Evolutionary conservation across 2,329 filamentous ascomycete species (phyloP).

Genomic region (Huntiella bhutanensis): DNA sequence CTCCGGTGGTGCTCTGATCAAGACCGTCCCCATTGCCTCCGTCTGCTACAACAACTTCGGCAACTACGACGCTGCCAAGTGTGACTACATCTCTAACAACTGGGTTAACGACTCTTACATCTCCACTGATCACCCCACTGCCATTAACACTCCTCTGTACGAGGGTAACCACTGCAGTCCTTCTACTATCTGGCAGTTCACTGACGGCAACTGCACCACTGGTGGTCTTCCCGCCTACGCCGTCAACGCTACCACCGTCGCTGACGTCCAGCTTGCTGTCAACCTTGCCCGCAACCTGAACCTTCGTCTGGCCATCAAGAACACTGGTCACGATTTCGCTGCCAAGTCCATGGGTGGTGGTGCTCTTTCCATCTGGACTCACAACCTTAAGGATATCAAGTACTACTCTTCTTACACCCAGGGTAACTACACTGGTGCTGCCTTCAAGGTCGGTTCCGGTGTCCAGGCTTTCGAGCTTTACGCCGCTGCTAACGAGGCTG

Average conservation of each 20-base stretch:
- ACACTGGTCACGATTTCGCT: slow-evolving; percentile 34
- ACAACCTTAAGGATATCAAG: slow-evolving; percentile 22
- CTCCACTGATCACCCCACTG: slow-evolving; percentile 9
- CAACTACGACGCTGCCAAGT: slow-evolving; percentile 15
- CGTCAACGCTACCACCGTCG: slow-evolving; percentile 23
- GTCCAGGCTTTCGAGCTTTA: slow-evolving; percentile 29
- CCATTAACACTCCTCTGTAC: slow-evolving; percentile 15
- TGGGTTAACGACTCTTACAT: slow-evolving; percentile 10
- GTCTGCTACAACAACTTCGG: slow-evolving; percentile 16
- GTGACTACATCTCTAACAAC: slow-evolving; percentile 17
- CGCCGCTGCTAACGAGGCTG: slow-evolving; percentile 17
- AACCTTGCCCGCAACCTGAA: slow-evolving; percentile 28
- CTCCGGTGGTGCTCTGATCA: slow-evolving; percentile 17
- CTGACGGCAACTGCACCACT: slow-evolving; percentile 15
- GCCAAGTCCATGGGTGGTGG: slow-evolving; percentile 23
- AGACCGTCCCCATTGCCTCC: slow-evolving; percentile 17
- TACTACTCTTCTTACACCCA: slow-evolving; percentile 23
- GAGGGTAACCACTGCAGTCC: slow-evolving; percentile 10
- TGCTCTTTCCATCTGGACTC: slow-evolving; percentile 22
- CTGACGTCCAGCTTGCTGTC: slow-evolving; percentile 26
- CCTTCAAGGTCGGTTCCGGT: slow-evolving; percentile 35
- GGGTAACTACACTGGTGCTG: slow-evolving; percentile 27
- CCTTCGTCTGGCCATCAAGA: slow-evolving; percentile 30
- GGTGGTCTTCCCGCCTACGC: slow-evolving; percentile 26
- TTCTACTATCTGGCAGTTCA: slow-evolving; percentile 13